Base-by-base conservation (phyloP, 805 yeast genomes). In the Wickerhamiella azymoides region DNA sequence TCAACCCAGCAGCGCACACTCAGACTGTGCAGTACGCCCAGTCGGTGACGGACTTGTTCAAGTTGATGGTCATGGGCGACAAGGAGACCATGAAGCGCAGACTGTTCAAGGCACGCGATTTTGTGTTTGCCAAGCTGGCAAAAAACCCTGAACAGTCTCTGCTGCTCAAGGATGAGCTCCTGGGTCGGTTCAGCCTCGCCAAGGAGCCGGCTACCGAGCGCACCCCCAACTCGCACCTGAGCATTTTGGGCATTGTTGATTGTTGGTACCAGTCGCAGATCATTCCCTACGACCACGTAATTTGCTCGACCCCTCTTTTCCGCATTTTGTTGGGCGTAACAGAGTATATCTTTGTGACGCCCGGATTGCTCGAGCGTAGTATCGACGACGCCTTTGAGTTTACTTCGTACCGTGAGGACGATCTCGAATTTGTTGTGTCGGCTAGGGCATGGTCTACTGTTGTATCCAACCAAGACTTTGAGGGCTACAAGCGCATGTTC, bases 221-320 rank as follows among this genome's bases (percentile, higher is more conserved):
- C 47, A 47, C 49, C 36, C 93, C 93, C 39, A 92, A 92, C 61
- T 84, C 96, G 3, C 98, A 92, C 62, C 66, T 92, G 41, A 82
- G 96, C 1, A 64, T 92, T 33, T 64, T 92, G 47, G 93, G 94
- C 1, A 86, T 92, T 40, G 97, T 84, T 1, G 97, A 92, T 62
- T 79, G 92, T 57, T 92, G 98, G 98, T 75, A 73, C 56, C 79
- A 78, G 51, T 64, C 84, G 37, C 81, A 80, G 1, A 85, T 92
- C 36, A 80, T 82, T 30, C 98, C 98, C 4, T 89, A 92, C 58
- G 96, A 89, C 61, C 98, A 92, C 63, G 88, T 89, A 65, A 88
- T 89, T 49, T 89, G 97, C 59, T 84, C 96, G 1, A 92, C 98
- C 0, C 98, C 98, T 10, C 53, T 82, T 26, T 92, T 89, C 60